Evolutionary conservation across 257 asterid genomes (phyloP), one percentile per base, ranked within the genome.

Genomic region (Nyctanthes arbortristis): DNA sequence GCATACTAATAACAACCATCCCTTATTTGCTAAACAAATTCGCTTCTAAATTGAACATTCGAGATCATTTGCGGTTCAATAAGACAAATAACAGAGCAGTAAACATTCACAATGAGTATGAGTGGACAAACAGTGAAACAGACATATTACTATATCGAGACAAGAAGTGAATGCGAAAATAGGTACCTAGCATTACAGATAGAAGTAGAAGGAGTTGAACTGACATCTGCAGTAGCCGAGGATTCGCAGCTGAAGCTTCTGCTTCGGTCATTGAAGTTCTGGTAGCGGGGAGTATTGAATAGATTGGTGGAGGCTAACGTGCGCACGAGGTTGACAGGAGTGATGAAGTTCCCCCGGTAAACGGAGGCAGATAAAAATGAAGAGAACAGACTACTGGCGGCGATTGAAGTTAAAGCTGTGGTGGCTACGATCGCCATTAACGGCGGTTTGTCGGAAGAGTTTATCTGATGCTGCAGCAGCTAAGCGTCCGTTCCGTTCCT

Each of bases 151-250:
- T 45, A 5, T 47, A 47, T 7, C 27, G 20, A 0, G 24, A 49
- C 6, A 20, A 20, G 24, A 18, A 72, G 40, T 11, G 8, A 70
- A 80, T 30, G 32, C n/a, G n/a, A n/a, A n/a, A 35, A 54, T 47
- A 52, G 45, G 32, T 84, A 92, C 98, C 94, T 80, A 75, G 71
- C 68, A 45, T 74, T 74, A 24, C 86, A 80, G 66, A 72, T 60
- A 55, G 82, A 70, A 57, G 62, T n/a, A 52, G 80, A 65, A 33
- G 81, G 61, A 64, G 52, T 56, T 28, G 85, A 69, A 61, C 7
- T 67, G 61, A 69, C 61, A 69, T 87, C 86, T 27, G 87, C 75
- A 63, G 75, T 33, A 29, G 81, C 83, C 16, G 82, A 31, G 43
- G 80, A 56, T 36, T 72, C 69, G 72, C 77, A 87, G 74, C 78